Evolutionary conservation across 2,329 filamentous ascomycete species (phyloP).

Genomic region (Colletotrichum ledebouriae): DNA sequence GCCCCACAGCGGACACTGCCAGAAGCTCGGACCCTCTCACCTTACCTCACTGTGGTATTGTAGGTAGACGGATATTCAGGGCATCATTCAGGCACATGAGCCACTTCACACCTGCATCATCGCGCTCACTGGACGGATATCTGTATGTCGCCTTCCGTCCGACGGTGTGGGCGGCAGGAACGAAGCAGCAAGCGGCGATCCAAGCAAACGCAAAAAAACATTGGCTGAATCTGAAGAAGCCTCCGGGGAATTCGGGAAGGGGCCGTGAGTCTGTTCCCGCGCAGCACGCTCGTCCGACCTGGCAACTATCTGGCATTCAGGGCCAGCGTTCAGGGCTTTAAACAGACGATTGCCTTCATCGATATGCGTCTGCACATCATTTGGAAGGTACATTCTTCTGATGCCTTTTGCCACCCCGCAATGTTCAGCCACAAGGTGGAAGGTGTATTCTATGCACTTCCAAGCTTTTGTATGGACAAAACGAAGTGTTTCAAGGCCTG

Average conservation of each 20-base stretch:
- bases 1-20: constrained; percentile 37
- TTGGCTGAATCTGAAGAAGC: constrained; percentile 19
- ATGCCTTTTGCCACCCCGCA: too few relatives aligned
- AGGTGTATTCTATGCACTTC: too few relatives aligned
- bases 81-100: constrained; percentile 10
- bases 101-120: background rate
- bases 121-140: background rate
- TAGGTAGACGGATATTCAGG: background rate
- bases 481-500: too few relatives aligned
- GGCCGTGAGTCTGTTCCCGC: constrained; percentile 7
- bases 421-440: too few relatives aligned
- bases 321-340: too few relatives aligned
- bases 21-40: constrained; percentile 27
- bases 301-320: background rate
- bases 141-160: background rate
- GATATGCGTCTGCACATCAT: too few relatives aligned
- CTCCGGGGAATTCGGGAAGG: constrained; percentile 16
- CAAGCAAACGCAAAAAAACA: background rate
- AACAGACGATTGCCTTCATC: too few relatives aligned
- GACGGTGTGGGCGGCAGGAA: constrained; percentile 12
- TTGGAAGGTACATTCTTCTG: too few relatives aligned
- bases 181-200: background rate
- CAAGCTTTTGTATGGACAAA: too few relatives aligned
- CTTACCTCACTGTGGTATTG: background rate
- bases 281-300: constrained; percentile 7